Evolutionary conservation across 1,284 basidiomycete genomes (phyloP), one percentile per base, ranked within the genome.

Genomic region (Trametes versicolor): DNA sequence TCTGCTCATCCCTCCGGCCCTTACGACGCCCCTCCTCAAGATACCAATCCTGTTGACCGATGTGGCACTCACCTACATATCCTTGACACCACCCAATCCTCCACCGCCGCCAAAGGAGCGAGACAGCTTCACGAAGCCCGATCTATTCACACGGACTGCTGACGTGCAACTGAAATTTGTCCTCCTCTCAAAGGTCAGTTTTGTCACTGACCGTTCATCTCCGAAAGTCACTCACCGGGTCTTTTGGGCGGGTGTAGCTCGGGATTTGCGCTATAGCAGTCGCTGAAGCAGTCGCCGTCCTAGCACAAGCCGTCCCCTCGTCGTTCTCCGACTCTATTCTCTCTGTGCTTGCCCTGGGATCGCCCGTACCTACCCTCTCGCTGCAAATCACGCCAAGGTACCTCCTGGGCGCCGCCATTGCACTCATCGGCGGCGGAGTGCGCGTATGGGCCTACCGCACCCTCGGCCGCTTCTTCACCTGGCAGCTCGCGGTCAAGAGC

Each of bases 401-500:
- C 58, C 4, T 60, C 9, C 21, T 63, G 19, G 59, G 54, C 27
- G 43, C 48, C 6, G 25, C 21, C 8, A n/a, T 63, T 13, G 59
- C 49, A 13, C 58, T 58, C 27, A 19, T 50, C 43, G 63, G 54
- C 21, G 58, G 41, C 25, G 39, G 41, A 5, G 23, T 64, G 8
- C 51, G 63, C 13, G 23, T 54, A 12, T 61, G 34, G 39, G 34
- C 57, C 17, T 67, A 64, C 19, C 57, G 63, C 43, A 51, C 49
- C 13, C 58, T 67, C 15, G 65, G 65, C 10, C 57, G 54, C n/a
- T 63, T 63, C 43, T 67, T 67, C 54, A 64, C 63, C 15, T 57
- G 36, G 45, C 41, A 67, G 27, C 55, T 62, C 13, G 47, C 52
- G 2, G 48, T 62, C 23, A 60, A 60, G 37, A 55, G 52, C 37